phyloP scores from a whole-genome alignment of 2,329 filamentous ascomycete genomes.

The Lasiodiplodia hormozganensis region DNA sequence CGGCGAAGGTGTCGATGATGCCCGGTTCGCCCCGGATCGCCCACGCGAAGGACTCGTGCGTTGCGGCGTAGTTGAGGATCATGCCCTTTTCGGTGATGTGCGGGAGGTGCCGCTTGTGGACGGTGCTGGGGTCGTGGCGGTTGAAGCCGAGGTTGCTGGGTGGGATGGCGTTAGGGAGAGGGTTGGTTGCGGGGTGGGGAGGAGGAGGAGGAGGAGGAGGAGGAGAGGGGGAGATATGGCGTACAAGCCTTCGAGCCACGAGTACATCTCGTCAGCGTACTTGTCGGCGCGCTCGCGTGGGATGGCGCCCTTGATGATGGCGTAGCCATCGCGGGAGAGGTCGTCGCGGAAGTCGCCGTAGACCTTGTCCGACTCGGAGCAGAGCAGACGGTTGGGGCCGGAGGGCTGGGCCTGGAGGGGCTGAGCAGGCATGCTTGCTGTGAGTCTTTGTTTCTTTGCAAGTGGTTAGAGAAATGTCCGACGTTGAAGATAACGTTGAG shows the following conservation, averaged over 20 bases:
- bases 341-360: constrained; percentile 50
- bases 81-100: constrained; percentile 45
- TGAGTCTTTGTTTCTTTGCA: background rate
- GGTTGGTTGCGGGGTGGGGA: too few species aligned
- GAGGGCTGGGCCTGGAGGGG: constrained; percentile 7
- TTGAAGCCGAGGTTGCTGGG: constrained; percentile 37
- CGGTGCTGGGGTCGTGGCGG: constrained; percentile 42
- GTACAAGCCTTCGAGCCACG: constrained; percentile 38
- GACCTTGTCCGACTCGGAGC: constrained; percentile 27
- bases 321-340: constrained; percentile 51
- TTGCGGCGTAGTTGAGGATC: constrained; percentile 48
- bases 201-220: too few species aligned
- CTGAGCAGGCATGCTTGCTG: background rate
- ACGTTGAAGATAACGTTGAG: too few species aligned
- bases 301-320: constrained; percentile 51
- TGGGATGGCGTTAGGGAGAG: background rate
- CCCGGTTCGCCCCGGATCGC: constrained; percentile 51
- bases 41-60: constrained; percentile 55
- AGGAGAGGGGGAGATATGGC: too few species aligned
- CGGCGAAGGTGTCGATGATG: constrained; percentile 50
- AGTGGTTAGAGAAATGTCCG: background rate
- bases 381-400: constrained; percentile 14
- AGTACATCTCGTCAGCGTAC: constrained; percentile 44
- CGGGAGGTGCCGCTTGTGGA: constrained; percentile 55
- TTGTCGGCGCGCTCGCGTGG: constrained; percentile 47